phyloP scores from a whole-genome alignment of 2,329 filamentous ascomycete genomes.

The Hypoxylon sp. region DNA sequence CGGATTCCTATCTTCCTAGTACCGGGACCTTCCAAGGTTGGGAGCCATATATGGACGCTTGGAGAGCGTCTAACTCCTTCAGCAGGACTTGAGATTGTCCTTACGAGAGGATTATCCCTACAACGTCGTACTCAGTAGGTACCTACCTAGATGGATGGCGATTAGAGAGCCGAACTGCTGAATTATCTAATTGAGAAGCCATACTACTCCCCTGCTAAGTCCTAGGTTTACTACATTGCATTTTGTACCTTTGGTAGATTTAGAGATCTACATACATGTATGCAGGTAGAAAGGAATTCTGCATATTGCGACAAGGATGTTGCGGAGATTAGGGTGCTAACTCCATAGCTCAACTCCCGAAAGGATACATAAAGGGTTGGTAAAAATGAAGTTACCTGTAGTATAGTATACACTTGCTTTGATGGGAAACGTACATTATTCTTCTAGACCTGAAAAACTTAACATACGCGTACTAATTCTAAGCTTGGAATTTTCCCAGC shows the following conservation, averaged over 20 bases:
- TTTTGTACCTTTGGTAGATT: neutral
- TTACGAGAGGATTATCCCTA: neutral
- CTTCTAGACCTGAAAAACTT: too few relatives aligned
- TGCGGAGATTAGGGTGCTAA: conserved; percentile 36
- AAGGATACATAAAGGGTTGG: neutral
- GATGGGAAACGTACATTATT: neutral
- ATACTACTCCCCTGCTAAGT: neutral
- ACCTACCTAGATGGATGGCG: too few relatives aligned
- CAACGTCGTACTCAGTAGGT: neutral
- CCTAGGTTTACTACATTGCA: neutral
- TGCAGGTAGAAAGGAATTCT: conserved; percentile 1
- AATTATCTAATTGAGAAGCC: neutral
- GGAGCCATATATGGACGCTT: neutral
- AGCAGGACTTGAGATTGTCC: neutral
- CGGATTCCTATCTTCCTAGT: too few relatives aligned
- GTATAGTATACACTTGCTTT: neutral
- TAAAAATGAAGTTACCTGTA: neutral
- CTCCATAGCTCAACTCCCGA: conserved; percentile 12
- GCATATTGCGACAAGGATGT: conserved; percentile 2
- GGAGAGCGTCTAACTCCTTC: neutral
- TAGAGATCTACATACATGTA: conserved; percentile 16
- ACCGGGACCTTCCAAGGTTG: neutral
- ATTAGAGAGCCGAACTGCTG: neutral
- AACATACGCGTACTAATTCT: too few relatives aligned
- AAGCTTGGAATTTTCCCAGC: too few relatives aligned